phyloP scores from a whole-genome alignment of 2,329 filamentous ascomycete genomes.

The Sphaerulina vaccinii region DNA sequence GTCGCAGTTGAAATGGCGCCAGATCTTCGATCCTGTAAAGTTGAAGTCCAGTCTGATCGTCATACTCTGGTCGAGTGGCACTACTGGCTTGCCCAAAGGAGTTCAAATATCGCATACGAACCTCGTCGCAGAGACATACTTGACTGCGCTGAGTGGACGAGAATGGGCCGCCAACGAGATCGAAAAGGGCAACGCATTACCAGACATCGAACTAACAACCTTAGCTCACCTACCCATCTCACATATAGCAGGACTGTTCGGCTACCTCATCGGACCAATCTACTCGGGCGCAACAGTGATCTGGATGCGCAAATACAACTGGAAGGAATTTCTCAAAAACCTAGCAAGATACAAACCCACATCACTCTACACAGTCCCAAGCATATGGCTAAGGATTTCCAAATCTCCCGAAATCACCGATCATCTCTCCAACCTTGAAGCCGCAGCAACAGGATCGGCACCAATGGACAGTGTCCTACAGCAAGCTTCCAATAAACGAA shows the following conservation, averaged over 20 bases:
- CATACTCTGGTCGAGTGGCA: conserved; percentile 50
- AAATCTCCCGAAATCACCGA: conserved; percentile 38
- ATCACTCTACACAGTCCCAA: conserved; percentile 42
- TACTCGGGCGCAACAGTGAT: conserved; percentile 38
- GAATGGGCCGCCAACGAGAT: conserved; percentile 27
- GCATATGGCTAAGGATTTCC: conserved; percentile 41
- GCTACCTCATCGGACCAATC: conserved; percentile 40
- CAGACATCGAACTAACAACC: conserved; percentile 16
- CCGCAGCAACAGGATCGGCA: conserved; percentile 41
- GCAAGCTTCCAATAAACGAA: conserved; percentile 40
- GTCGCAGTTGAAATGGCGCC: conserved; percentile 52
- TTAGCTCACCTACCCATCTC: conserved; percentile 81
- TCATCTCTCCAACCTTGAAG: conserved; percentile 37
- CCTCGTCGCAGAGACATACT: conserved; percentile 31
- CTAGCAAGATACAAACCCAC: conserved; percentile 41
- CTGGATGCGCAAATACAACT: conserved; percentile 44
- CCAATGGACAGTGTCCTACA: conserved; percentile 41
- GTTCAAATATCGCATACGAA: conserved; percentile 33
- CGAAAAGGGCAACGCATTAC: conserved; percentile 30
- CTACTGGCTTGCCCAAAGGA: conserved; percentile 49
- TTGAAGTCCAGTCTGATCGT: conserved; percentile 49
- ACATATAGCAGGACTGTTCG: conserved; percentile 71
- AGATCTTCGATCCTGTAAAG: conserved; percentile 51
- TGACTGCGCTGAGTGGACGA: conserved; percentile 26
- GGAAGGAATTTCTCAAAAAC: conserved; percentile 36